These are phyloP conservation scores for Monosporascus sp. DNA, from an alignment of 2,329 filamentous ascomycete species.

Conservation along the genomic window DNA sequence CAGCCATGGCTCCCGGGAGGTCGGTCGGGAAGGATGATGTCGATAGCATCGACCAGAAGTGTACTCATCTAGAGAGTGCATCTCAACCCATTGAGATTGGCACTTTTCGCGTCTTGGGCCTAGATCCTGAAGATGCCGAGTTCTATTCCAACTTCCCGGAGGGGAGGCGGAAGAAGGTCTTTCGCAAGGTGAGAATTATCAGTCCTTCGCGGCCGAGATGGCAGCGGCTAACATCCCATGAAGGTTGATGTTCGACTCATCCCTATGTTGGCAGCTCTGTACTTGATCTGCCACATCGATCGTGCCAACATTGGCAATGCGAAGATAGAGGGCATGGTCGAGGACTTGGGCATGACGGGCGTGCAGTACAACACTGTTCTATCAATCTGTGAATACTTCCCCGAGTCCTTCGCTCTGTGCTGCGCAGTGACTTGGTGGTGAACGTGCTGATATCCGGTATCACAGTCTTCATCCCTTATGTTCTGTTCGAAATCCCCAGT, in stretches of 20 bases:
- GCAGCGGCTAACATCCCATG: background rate
- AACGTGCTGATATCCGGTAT: background rate
- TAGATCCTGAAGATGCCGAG: slow-evolving; percentile 22
- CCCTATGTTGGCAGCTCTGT: slow-evolving; percentile 50
- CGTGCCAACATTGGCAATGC: slow-evolving; percentile 44
- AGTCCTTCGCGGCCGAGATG: background rate
- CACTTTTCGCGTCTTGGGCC: slow-evolving; percentile 24
- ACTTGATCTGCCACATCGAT: slow-evolving; percentile 50
- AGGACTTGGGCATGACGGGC: slow-evolving; percentile 42
- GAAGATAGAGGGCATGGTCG: slow-evolving; percentile 33
- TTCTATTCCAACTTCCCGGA: slow-evolving; percentile 21
- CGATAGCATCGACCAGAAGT: slow-evolving; percentile 12
- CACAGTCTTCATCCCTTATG: slow-evolving; percentile 37
- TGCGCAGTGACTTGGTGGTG: background rate
- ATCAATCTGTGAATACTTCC: slow-evolving; percentile 57
- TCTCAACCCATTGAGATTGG: slow-evolving; percentile 19
- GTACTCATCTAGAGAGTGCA: slow-evolving; percentile 12
- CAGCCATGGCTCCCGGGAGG: too few species aligned
- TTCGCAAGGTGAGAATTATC: slow-evolving; percentile 18
- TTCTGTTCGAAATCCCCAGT: slow-evolving; percentile 56
- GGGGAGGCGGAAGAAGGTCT: slow-evolving; percentile 18
- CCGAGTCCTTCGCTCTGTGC: background rate
- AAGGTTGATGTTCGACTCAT: slow-evolving; percentile 25
- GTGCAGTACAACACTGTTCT: slow-evolving; percentile 41
- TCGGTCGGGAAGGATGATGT: too few species aligned